Conservation (phyloP, 768 basidiomycete genomes). For the Leccinum variicolor region DNA sequence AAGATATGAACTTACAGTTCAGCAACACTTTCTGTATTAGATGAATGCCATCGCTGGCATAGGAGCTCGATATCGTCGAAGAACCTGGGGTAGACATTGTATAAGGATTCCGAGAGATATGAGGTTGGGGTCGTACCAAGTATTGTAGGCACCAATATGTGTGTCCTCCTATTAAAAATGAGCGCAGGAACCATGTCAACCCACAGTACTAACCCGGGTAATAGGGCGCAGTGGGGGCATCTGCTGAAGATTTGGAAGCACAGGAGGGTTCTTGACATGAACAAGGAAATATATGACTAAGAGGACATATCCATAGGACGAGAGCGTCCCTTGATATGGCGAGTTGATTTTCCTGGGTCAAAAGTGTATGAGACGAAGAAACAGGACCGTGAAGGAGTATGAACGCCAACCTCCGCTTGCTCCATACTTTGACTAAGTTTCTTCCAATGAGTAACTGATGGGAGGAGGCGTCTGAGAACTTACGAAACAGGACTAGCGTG, state of each 20-base stretch:
- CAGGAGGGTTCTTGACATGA: constrained; percentile 96
- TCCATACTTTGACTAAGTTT: constrained; percentile 94
- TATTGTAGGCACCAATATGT: constrained; percentile 76
- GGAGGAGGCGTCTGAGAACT: constrained; percentile 38
- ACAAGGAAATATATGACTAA: constrained; percentile 97
- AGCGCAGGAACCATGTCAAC: constrained; percentile 10
- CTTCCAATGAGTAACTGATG: constrained; percentile 8
- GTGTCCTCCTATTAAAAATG: constrained; percentile 60
- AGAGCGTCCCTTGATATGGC: constrained; percentile 94
- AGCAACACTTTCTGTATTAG: constrained; percentile 88
- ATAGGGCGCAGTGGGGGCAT: constrained; percentile 90
- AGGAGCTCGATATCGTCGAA: constrained; percentile 96
- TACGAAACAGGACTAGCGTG: constrained; percentile 93
- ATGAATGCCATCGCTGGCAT: constrained; percentile 90
- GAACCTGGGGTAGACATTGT: constrained; percentile 53
- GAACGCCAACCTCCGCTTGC: constrained; percentile 72
- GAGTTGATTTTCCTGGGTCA: constrained; percentile 89
- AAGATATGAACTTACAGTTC: constrained; percentile 63
- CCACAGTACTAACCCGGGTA: constrained; percentile 51
- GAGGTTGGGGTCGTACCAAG: constrained; percentile 49
- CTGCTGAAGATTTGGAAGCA: constrained; percentile 93
- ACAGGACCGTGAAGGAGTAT: background rate
- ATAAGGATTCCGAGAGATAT: constrained; percentile 12
- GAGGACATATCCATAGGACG: constrained; percentile 96
- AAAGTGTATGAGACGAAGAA: constrained; percentile 1